Evolutionary conservation across 768 basidiomycete species (phyloP), one percentile per base, ranked within the genome.

Genomic region (Trametes cinnabarina): DNA sequence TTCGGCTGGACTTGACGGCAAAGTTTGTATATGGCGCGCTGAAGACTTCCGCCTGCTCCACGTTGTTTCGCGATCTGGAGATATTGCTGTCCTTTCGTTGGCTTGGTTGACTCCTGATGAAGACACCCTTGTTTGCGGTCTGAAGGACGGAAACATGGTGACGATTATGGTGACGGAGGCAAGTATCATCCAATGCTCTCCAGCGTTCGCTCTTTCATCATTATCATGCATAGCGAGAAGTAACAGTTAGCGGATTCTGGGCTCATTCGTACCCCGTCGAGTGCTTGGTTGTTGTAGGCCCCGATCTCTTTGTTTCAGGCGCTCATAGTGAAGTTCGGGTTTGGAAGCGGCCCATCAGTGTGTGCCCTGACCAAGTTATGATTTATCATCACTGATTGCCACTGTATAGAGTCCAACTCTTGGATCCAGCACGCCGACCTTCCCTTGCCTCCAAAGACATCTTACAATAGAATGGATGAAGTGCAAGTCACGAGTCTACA

Each of bases 71-170:
- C n/a, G 30, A 6, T 22, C 41, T 0, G 49, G 39, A 7, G 28
- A 41, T 23, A 19, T 55, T 7, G 15, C 39, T 19, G 39, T 40
- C 5, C 34, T 57, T 2, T 46, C 42, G 0, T 12, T 55, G 11
- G 28, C 48, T 2, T 61, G 48, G 53, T n/a, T 23, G 15, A n/a
- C 10, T 1, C 34, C 26, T 12, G 9, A 17, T 1, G 47, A 60
- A 26, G 35, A 46, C 9, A n/a, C 23, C 3, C 9, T 60, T 9
- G 19, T 54, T 2, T 60, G 59, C 19, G 59, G 59, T 4, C 20
- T 60, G 28, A 14, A 55, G 32, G 59, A 60, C 17, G 59, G 59
- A 1, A 55, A 47, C 1, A 39, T 60, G 22, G 41, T 47, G 3
- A 23, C 12, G 17, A 30, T 55, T 2, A 23, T 28, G 0, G 11